Conservation (phyloP, 768 basidiomycete species). For the Termitomyces sp. region DNA sequence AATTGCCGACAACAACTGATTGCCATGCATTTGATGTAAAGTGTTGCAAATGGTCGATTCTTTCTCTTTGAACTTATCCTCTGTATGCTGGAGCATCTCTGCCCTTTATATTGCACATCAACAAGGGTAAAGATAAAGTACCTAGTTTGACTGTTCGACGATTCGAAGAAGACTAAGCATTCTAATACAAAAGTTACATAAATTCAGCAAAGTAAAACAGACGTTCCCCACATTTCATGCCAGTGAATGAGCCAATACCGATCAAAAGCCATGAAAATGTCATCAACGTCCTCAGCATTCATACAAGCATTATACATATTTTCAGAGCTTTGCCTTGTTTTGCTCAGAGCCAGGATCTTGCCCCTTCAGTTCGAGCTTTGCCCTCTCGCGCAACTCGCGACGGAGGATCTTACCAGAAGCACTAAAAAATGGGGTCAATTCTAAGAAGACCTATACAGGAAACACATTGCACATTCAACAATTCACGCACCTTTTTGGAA, state of each 20-base stretch:
- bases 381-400: slow-evolving; percentile 64
- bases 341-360: slow-evolving; percentile 28
- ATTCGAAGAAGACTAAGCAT: too few relatives aligned
- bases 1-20: too few relatives aligned
- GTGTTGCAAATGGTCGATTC: too few relatives aligned
- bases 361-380: slow-evolving; percentile 48
- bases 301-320: neutral
- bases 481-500: slow-evolving; percentile 60
- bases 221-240: neutral
- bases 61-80: too few relatives aligned
- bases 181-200: too few relatives aligned
- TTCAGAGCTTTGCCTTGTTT: slow-evolving; percentile 28
- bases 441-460: neutral
- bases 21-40: too few relatives aligned
- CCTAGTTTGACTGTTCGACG: too few relatives aligned
- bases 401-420: slow-evolving; percentile 87
- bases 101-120: too few relatives aligned
- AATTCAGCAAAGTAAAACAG: too few relatives aligned
- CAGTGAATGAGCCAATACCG: neutral
- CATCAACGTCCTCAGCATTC: neutral
- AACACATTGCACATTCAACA: neutral
- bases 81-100: too few relatives aligned
- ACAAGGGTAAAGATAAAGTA: too few relatives aligned
- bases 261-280: neutral
- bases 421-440: slow-evolving; percentile 27